These are phyloP conservation scores for Zopfia rhizophila DNA, from an alignment of 2,329 filamentous ascomycete species.

Conservation along the genomic window DNA sequence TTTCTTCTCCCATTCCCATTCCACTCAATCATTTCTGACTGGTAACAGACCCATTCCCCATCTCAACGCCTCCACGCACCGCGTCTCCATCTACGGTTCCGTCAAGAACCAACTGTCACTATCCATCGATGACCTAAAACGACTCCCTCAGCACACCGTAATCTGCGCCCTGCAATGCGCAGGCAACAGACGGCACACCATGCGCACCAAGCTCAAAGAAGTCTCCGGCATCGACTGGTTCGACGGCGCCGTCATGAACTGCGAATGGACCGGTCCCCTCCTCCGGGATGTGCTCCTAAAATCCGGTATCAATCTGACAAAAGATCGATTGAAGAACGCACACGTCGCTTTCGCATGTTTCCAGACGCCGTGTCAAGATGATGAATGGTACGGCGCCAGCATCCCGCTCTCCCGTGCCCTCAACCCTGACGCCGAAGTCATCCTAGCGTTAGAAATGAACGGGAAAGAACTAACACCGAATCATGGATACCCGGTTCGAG, in stretches of 20 bases:
- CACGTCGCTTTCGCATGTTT: slow-evolving; percentile 68
- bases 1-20: not conserved
- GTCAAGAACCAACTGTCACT: slow-evolving; percentile 58
- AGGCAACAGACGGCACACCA: slow-evolving; percentile 69
- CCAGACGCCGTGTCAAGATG: slow-evolving; percentile 64
- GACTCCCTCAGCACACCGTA: slow-evolving; percentile 64
- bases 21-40: not conserved
- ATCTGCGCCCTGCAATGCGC: slow-evolving; percentile 69
- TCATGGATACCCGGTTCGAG: slow-evolving; percentile 64
- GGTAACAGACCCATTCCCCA: slow-evolving; percentile 63
- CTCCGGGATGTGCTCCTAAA: slow-evolving; percentile 62
- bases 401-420: slow-evolving; percentile 54
- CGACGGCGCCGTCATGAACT: slow-evolving; percentile 70
- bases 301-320: slow-evolving; percentile 54
- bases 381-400: slow-evolving; percentile 68
- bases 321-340: slow-evolving; percentile 42
- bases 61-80: slow-evolving; percentile 53
- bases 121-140: slow-evolving; percentile 58
- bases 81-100: slow-evolving; percentile 61
- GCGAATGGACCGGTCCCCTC: slow-evolving; percentile 65
- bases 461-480: slow-evolving; percentile 57
- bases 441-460: slow-evolving; percentile 59
- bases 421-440: slow-evolving; percentile 28
- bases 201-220: slow-evolving; percentile 68
- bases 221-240: slow-evolving; percentile 70